Percentiles rank a stretch among this genome's conserved stretches.
phyloP scores from a whole-genome alignment of 306 rosid species.

The Cicer pinnatifidum region DNA sequence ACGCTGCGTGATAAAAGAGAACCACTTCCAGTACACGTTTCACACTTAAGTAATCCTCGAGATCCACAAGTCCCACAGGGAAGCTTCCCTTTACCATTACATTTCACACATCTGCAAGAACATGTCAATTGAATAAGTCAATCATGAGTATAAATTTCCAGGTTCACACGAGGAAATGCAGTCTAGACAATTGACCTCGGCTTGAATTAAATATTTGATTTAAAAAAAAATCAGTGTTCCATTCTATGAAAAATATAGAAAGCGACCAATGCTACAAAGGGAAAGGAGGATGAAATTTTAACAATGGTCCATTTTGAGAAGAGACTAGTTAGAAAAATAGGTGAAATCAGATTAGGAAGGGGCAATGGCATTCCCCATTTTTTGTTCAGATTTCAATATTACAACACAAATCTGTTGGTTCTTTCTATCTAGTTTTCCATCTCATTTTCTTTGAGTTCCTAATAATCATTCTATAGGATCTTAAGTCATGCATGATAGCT shows the following conservation, averaged over 20 bases:
- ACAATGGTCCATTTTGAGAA: neutral
- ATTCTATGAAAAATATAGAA: neutral
- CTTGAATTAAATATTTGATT: slow-evolving; percentile 33
- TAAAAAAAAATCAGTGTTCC: neutral
- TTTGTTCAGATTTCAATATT: neutral
- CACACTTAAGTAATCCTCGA: slow-evolving; percentile 76
- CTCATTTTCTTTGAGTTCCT: neutral
- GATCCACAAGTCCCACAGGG: slow-evolving; percentile 87
- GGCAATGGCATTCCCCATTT: neutral
- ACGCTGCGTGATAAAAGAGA: slow-evolving; percentile 68
- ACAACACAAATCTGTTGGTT: neutral
- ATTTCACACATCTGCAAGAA: slow-evolving; percentile 82
- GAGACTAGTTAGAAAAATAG: neutral
- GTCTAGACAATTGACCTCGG: slow-evolving; percentile 25
- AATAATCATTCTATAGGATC: neutral
- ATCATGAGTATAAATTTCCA: slow-evolving; percentile 26
- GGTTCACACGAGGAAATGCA: slow-evolving; percentile 31
- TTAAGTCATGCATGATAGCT: slow-evolving; percentile 22
- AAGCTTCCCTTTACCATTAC: slow-evolving; percentile 80
- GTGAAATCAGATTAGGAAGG: neutral
- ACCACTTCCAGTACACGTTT: slow-evolving; percentile 69
- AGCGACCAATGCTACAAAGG: slow-evolving; percentile 11
- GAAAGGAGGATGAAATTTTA: slow-evolving; percentile 4
- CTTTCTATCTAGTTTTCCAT: neutral
- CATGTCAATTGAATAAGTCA: slow-evolving; percentile 32